A percentile compares a stretch with the other conserved stretches of the same genome.
Conservation (phyloP, 1,284 basidiomycete species). For the Blastosporella zonata region DNA sequence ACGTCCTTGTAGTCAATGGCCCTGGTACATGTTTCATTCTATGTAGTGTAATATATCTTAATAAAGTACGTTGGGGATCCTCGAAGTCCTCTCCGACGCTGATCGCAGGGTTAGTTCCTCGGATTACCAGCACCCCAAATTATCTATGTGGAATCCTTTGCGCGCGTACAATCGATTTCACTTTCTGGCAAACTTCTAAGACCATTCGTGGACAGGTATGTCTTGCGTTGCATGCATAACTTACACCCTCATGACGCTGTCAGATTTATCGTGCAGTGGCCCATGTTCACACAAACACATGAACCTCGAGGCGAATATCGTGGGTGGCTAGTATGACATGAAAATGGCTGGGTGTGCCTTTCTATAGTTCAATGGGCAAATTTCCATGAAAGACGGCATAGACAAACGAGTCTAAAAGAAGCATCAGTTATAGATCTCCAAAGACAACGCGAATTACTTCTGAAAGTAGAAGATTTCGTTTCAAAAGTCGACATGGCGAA, state of each 20-base stretch:
- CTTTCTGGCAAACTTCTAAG: constrained; percentile 83
- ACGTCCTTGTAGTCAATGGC: constrained; percentile 89
- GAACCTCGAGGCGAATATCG: constrained; percentile 45
- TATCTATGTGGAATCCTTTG: constrained; percentile 95
- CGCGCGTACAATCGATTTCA: constrained; percentile 81
- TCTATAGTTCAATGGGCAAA: not conserved
- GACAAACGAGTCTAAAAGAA: not conserved
- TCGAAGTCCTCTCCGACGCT: constrained; percentile 1
- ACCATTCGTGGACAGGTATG: constrained; percentile 78
- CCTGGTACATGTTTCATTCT: constrained; percentile 92
- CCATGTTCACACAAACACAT: constrained; percentile 44
- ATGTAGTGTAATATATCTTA: constrained; percentile 69
- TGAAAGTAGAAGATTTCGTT: not conserved
- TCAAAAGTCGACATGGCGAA: not conserved
- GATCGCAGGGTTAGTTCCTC: constrained; percentile 54
- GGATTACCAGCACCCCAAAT: constrained; percentile 71
- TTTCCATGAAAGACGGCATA: not conserved
- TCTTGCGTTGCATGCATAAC: constrained; percentile 14
- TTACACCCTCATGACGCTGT: constrained; percentile 11
- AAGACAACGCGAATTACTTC: constrained; percentile 7
- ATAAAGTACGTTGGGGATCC: constrained; percentile 56
- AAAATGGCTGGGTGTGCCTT: not conserved
- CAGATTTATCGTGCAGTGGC: constrained; percentile 90
- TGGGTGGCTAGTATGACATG: constrained; percentile 63
- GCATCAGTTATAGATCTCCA: not conserved